Evolutionary conservation across 2,329 filamentous ascomycete species (phyloP).

Genomic region (Camillea tinctor): DNA sequence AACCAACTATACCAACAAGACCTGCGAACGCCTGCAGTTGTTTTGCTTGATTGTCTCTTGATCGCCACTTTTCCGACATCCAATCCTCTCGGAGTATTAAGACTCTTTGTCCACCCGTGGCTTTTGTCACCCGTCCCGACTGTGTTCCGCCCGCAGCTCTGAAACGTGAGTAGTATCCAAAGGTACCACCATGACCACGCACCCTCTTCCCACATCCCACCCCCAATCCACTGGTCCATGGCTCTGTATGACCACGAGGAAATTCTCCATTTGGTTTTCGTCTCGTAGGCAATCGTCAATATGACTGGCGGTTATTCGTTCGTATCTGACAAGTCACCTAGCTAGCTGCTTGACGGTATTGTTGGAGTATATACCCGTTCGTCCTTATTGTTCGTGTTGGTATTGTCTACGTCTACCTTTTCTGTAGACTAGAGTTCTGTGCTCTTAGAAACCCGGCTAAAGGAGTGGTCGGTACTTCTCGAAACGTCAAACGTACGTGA

Average conservation of each 20-base stretch:
- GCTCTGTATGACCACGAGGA: conserved; percentile 23
- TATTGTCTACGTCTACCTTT: not conserved
- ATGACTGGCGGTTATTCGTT: conserved; percentile 8
- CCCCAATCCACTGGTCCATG: conserved; percentile 23
- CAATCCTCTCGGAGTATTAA: conserved; percentile 21
- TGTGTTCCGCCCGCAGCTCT: conserved; percentile 29
- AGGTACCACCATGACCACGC: conserved; percentile 21
- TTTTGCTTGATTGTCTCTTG: conserved; percentile 36
- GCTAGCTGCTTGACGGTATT: not conserved
- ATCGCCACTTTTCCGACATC: conserved; percentile 33
- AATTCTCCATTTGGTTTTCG: conserved; percentile 18
- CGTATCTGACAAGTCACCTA: conserved; percentile 12
- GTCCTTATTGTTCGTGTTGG: not conserved
- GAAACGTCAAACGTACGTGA: conserved; percentile 46
- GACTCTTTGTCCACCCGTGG: conserved; percentile 19
- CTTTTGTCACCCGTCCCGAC: conserved; percentile 24
- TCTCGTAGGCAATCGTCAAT: conserved; percentile 8
- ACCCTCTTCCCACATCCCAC: conserved; percentile 9
- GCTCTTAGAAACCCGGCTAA: conserved; percentile 7
- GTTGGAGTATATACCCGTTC: not conserved
- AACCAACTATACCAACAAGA: not conserved
- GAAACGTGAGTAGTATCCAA: conserved; percentile 39
- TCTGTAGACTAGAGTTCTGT: not conserved
- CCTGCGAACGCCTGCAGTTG: conserved; percentile 17
- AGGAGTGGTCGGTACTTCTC: conserved; percentile 33